Evolutionary conservation across 352 stramenopile genomes (phyloP).

Genomic region (Phytophthora tubulina): DNA sequence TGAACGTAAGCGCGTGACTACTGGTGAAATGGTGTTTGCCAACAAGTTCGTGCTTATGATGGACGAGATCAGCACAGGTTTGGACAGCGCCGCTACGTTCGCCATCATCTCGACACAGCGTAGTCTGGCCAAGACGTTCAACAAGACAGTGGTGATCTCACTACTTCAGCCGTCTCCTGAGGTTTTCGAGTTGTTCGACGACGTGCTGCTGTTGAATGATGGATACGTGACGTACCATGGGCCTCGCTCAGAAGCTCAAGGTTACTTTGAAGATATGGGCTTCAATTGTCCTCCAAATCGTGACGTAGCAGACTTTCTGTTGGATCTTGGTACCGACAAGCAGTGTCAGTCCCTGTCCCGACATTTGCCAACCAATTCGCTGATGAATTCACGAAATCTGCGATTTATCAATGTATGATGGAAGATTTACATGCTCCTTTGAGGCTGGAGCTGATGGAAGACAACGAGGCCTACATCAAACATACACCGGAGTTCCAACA

Average conservation of each 20-base stretch:
- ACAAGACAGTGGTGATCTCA: slow-evolving; percentile 65
- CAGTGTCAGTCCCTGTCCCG: slow-evolving; percentile 34
- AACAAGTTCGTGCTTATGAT: slow-evolving; percentile 35
- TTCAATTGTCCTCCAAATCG: slow-evolving; percentile 51
- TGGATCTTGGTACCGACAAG: slow-evolving; percentile 45
- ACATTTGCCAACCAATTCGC: slow-evolving; percentile 31
- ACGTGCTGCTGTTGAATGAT: slow-evolving; percentile 89
- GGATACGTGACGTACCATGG: slow-evolving; percentile 87
- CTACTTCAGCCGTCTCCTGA: slow-evolving; percentile 91
- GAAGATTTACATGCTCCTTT: slow-evolving; percentile 15
- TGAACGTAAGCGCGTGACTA: slow-evolving; percentile 54
- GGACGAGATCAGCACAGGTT: slow-evolving; percentile 37
- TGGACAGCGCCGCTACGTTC: slow-evolving; percentile 35
- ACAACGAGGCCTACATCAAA: slow-evolving; percentile 32
- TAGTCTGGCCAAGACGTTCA: slow-evolving; percentile 42
- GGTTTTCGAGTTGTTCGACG: slow-evolving; percentile 92
- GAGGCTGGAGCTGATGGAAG: slow-evolving; percentile 1
- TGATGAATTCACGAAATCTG: slow-evolving; percentile 33
- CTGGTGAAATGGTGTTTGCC: slow-evolving; percentile 31
- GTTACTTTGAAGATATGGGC: slow-evolving; percentile 83
- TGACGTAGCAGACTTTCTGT: slow-evolving; percentile 56
- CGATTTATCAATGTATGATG: slow-evolving; percentile 34
- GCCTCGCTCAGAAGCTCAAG: slow-evolving; percentile 57
- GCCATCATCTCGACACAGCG: slow-evolving; percentile 49
- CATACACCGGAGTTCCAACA: slow-evolving; percentile 39